Evolutionary conservation across 148 eudicot species (phyloP).

Genomic region (Cornus kousa): DNA sequence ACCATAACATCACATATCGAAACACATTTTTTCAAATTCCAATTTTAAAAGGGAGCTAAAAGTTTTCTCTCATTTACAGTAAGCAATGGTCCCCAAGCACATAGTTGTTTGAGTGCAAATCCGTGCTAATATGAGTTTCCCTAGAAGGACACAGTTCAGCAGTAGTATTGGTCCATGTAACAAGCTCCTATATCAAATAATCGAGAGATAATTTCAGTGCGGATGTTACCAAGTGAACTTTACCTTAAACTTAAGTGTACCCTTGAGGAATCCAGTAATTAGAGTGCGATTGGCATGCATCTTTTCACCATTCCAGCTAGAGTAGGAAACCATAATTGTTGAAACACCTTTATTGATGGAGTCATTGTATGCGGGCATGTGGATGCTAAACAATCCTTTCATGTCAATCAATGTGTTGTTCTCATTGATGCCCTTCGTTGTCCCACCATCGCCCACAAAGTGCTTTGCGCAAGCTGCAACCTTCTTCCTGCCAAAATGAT

Average conservation of each 20-base stretch:
- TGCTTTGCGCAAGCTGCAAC: slow-evolving; percentile 91
- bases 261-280: slow-evolving; percentile 69
- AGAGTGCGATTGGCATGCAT: slow-evolving; percentile 77
- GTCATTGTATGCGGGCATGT: slow-evolving; percentile 79
- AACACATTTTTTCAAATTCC: background rate
- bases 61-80: background rate
- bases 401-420: slow-evolving; percentile 56
- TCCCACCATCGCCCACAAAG: slow-evolving; percentile 94
- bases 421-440: slow-evolving; percentile 69
- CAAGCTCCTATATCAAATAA: background rate
- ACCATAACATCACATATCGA: background rate
- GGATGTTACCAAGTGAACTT: background rate
- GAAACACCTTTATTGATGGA: slow-evolving; percentile 76
- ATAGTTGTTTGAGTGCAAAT: background rate
- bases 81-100: background rate
- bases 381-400: slow-evolving; percentile 64
- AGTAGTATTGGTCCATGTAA: background rate
- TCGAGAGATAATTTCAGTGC: no score
- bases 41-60: background rate
- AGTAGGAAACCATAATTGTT: slow-evolving; percentile 84
- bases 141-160: background rate
- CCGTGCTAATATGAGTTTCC: slow-evolving; percentile 3
- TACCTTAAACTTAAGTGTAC: slow-evolving; percentile 76
- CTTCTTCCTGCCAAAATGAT: slow-evolving; percentile 47
- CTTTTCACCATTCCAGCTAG: slow-evolving; percentile 86